phyloP scores from a whole-genome alignment of 805 yeast genomes.

The Myxozyma mucilagina region DNA sequence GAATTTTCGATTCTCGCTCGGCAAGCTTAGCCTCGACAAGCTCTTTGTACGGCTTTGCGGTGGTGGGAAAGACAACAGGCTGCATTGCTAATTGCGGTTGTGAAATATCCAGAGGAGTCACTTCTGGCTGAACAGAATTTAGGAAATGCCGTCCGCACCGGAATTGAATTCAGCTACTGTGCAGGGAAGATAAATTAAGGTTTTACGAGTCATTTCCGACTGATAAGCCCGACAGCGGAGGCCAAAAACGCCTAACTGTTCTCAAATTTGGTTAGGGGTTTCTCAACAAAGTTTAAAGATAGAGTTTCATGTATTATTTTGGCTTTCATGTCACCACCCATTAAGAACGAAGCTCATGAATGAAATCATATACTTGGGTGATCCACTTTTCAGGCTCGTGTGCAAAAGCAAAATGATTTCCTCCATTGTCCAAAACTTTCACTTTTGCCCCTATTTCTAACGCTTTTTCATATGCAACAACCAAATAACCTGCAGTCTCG shows the following conservation, averaged over 20 bases:
- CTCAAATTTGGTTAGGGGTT: no score
- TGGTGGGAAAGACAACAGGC: constrained; percentile 23
- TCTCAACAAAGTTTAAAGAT: no score
- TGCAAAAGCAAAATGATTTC: constrained; percentile 46
- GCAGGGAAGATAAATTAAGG: not conserved
- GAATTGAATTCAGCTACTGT: not conserved
- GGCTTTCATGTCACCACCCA: no score
- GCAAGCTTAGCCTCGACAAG: constrained; percentile 47
- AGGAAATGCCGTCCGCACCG: not conserved
- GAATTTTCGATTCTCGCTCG: constrained; percentile 48
- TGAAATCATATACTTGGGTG: not conserved
- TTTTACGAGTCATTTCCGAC: constrained; percentile 3
- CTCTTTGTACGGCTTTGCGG: constrained; percentile 40
- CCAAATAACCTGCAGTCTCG: constrained; percentile 6
- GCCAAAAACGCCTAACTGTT: not conserved
- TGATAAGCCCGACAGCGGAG: not conserved
- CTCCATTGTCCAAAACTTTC: not conserved
- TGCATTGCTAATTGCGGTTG: constrained; percentile 16
- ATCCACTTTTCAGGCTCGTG: constrained; percentile 59
- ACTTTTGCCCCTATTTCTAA: not conserved
- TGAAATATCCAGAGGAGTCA: no score
- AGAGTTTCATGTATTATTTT: no score
- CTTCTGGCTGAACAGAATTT: not conserved
- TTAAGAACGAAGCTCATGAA: not conserved
- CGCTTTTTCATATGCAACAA: constrained; percentile 6